Evolutionary conservation across 2,329 filamentous ascomycete species (phyloP), one percentile per base, ranked within the genome.

Genomic region (Didymella keratinophila): DNA sequence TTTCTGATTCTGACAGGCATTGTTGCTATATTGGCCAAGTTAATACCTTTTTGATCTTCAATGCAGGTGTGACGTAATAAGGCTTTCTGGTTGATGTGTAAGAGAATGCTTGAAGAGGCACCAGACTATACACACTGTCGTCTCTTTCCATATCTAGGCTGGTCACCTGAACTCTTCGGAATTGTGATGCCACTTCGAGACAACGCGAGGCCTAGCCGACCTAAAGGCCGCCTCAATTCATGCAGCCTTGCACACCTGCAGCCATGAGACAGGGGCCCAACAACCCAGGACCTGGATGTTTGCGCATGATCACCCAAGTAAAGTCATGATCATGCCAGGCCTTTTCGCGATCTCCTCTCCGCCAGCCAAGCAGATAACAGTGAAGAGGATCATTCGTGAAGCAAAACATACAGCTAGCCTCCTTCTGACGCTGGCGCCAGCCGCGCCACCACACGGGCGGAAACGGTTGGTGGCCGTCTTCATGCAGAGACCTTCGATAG

Each of bases 401-500:
- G 34, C 14, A 28, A 12, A 3, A 16, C 16, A 27, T 25, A 34
- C 25, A 25, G 32, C 45, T 58, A 58, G 41, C 39, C 50, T 47
- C 8, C 14, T 32, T 45, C 32, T 42, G 18, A 50, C 25, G 39
- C 50, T 53, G 45, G 56, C 56, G 50, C 23, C 44, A 41, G 45
- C 50, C 45, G 50, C 56, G 57, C 51, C 51, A 59, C 56, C 42
- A 51, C n/a, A 47, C 46, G 34, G 57, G 57, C 51, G 47, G 52
- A 52, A 48, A 42, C 52, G 52, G 52, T 52, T 55, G 57, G 57
- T 55, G 43, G 37, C 52, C 43, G 52, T 52, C 30, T 28, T 32
- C 50, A 53, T 58, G 56, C 46, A 50, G 56, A 41, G 54, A 41
- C 32, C 50, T 58, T 58, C 56, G 56, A 58, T 58, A 58, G 56